Percentiles rank a stretch among this genome's conserved stretches.
phyloP scores from a whole-genome alignment of 805 yeast genomes.

The Kuraishia molischiana region DNA sequence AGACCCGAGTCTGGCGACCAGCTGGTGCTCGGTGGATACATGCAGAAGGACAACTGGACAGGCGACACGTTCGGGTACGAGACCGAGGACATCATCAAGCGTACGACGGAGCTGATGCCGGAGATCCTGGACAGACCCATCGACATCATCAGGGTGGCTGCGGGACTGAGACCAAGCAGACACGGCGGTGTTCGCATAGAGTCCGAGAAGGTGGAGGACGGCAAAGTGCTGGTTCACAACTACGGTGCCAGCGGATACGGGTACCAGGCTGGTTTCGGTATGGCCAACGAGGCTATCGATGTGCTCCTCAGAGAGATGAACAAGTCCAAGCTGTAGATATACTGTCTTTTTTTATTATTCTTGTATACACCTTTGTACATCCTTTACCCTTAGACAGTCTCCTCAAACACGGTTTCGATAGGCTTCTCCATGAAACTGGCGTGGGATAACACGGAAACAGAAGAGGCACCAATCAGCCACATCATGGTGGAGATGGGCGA shows the following conservation, averaged over 20 bases:
- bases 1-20: slow-evolving; percentile 60
- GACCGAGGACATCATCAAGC: slow-evolving; percentile 48
- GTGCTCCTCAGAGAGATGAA: slow-evolving; percentile 8
- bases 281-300: slow-evolving; percentile 39
- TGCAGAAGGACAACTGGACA: slow-evolving; percentile 55
- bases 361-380: too few species aligned
- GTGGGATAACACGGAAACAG: slow-evolving; percentile 78
- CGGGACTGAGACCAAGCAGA: slow-evolving; percentile 72
- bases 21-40: slow-evolving; percentile 66
- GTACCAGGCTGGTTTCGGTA: slow-evolving; percentile 57
- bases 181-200: slow-evolving; percentile 71
- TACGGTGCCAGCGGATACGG: slow-evolving; percentile 67
- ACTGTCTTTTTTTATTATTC: neutral
- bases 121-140: slow-evolving; percentile 30
- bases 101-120: slow-evolving; percentile 46
- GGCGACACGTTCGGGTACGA: slow-evolving; percentile 48
- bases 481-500: slow-evolving; percentile 67
- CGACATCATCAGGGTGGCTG: slow-evolving; percentile 53
- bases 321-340: neutral
- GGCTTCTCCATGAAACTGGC: slow-evolving; percentile 96
- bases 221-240: slow-evolving; percentile 48
- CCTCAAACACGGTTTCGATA: slow-evolving; percentile 94
- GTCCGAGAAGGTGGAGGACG: slow-evolving; percentile 31
- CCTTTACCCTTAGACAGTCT: slow-evolving; percentile 28
- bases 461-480: slow-evolving; percentile 95